Base-by-base conservation (phyloP, 2,329 filamentous ascomycete genomes). In the Pseudogymnoascus sp. region DNA sequence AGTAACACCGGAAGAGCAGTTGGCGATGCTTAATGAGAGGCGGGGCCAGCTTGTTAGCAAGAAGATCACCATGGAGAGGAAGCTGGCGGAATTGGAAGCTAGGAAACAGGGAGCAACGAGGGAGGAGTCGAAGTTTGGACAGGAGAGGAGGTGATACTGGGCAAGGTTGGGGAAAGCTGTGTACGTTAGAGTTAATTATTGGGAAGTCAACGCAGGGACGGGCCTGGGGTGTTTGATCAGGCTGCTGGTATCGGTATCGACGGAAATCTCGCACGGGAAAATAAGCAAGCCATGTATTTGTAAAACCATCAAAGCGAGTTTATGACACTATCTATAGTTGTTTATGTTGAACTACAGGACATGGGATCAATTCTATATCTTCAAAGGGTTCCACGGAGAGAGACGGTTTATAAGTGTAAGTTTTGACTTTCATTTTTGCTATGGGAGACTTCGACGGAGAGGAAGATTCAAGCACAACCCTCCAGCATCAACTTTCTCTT, bases 41-140 rank as follows among this genome's bases (percentile, higher is more conserved):
- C 78, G 80, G 48, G 74, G 76, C n/a, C 76, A 77, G 35, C 71
- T 87, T 12, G 69, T 80, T 1, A 69, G 72, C 5, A 82, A 82
- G 69, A 82, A 76, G 70, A 74, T 75, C 5, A 79, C 79, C 58
- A 69, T 87, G 60, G 80, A 86, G 69, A 77, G 72, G 65, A 86
- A 87, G 69, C 79, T 87, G 60, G 74, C 72, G n/a, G 76, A 80
- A 63, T 59, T 82, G 58, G 74, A 80, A 45, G 71, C 71, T 25
- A 77, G 76, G 58, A 71, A 74, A 25, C 68, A 74, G 59, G 70
- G 71, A 18, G 74, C 74, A 33, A 76, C 73, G 65, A 72, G 74
- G 61, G 70, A 72, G 64, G 73, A 76, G 66, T 72, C 71, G 35
- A 64, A 71, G 45, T 67, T 66, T 40, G 70, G 70, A 66, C 70